Conservation (phyloP, 352 stramenopile genomes). For the Globisporangium perplexum region DNA sequence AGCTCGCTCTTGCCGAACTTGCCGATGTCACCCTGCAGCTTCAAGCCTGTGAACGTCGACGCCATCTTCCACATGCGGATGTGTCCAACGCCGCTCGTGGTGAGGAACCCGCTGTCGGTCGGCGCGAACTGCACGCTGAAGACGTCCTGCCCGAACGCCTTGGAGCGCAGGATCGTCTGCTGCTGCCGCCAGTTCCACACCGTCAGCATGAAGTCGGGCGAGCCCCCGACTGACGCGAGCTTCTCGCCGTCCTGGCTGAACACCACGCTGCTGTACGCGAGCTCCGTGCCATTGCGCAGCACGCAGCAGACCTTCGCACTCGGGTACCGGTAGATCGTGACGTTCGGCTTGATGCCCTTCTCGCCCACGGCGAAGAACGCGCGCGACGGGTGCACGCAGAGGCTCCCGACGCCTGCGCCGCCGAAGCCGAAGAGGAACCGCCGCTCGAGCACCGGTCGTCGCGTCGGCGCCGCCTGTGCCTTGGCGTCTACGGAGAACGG, state of each 20-base stretch:
- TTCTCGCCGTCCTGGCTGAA: conserved; percentile 83
- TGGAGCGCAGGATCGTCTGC: conserved; percentile 87
- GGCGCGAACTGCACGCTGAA: conserved; percentile 90
- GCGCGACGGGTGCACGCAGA: conserved; percentile 64
- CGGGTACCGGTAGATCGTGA: conserved; percentile 89
- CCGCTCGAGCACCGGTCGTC: conserved; percentile 18
- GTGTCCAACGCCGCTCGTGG: conserved; percentile 90
- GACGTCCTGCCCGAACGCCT: conserved; percentile 94
- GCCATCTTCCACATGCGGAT: conserved; percentile 97
- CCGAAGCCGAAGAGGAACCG: conserved; percentile 68
- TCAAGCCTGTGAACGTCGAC: conserved; percentile 94
- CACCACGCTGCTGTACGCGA: conserved; percentile 63
- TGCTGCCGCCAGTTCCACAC: conserved; percentile 92
- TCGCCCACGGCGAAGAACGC: conserved; percentile 85
- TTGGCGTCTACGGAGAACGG: conserved; percentile 9
- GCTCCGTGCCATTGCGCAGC: conserved; percentile 80
- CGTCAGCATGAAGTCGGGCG: conserved; percentile 90
- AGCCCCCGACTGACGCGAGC: conserved; percentile 82
- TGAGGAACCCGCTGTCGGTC: conserved; percentile 85
- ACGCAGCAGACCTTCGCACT: conserved; percentile 60
- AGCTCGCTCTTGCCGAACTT: conserved; percentile 96
- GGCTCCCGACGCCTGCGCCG: conserved; percentile 52
- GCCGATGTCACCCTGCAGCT: conserved; percentile 94
- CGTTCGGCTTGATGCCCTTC: conserved; percentile 82
- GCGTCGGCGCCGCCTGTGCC: conserved; percentile 1